Percentiles rank a stretch among this genome's conserved stretches.
Conservation (phyloP, 2,329 filamentous ascomycete species). For the Aspergillus sp. region DNA sequence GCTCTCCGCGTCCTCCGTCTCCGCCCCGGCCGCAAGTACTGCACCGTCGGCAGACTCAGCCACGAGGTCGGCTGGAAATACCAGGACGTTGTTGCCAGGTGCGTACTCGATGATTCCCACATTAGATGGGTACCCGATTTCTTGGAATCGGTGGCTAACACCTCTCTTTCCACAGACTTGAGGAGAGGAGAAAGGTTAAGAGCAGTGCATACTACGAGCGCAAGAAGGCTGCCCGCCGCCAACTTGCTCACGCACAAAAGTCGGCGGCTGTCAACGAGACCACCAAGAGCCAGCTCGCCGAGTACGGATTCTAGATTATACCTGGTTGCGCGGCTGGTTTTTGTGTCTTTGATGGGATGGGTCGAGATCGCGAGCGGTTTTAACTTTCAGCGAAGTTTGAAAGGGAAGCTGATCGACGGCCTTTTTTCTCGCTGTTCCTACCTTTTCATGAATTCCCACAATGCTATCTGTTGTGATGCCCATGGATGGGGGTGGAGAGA, state of each 20-base stretch:
- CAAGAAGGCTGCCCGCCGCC: conserved; percentile 95
- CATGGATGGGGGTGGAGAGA: conserved; percentile 34
- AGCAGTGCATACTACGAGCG: conserved; percentile 98
- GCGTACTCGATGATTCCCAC: conserved; percentile 50
- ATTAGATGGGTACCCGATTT: conserved; percentile 4
- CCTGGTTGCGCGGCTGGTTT: conserved; percentile 45
- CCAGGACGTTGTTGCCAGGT: conserved; percentile 98
- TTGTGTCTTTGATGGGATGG: conserved; percentile 46
- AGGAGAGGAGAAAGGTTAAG: conserved; percentile 99
- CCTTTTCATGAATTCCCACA: conserved; percentile 42
- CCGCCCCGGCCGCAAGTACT: conserved; percentile 99
- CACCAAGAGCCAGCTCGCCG: conserved; percentile 84
- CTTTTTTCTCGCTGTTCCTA: conserved; percentile 39
- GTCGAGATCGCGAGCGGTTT: conserved; percentile 47
- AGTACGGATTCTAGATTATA: conserved; percentile 80
- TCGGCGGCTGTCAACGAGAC: conserved; percentile 83
- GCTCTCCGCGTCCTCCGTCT: conserved; percentile 93
- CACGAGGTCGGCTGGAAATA: conserved; percentile 99
- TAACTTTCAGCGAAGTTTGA: conserved; percentile 43
- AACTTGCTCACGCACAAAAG: conserved; percentile 92
- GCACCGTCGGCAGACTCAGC: conserved; percentile 95
- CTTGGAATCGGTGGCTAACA: conserved; percentile 24
- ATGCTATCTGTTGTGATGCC: conserved; percentile 40
- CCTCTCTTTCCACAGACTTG: conserved; percentile 68
- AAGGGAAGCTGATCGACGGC: conserved; percentile 48